Base-by-base conservation (phyloP, 495 filamentous ascomycete genomes). In the Haplographium delicatum region DNA sequence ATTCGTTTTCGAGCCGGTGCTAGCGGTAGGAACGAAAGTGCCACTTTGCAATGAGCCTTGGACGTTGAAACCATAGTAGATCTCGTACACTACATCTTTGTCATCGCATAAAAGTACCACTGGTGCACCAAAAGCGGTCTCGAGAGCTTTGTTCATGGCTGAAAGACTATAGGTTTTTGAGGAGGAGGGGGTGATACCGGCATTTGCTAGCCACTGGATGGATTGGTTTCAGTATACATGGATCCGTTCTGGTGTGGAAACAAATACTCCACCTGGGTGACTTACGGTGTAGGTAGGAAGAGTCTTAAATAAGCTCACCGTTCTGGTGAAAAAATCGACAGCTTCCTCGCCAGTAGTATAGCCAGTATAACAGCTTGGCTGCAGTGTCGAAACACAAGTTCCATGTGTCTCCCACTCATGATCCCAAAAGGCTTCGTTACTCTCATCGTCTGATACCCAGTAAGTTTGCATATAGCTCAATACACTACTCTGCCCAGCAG, bases 321-420 rank as follows among this genome's bases (percentile, higher is more conserved):
- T 59, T 24, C 58, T 57, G 47, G 67, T 53, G 61, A 78, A 76
- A 58, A 62, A 79, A 48, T 75, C 70, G 1, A 72, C 65, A 3
- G 69, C 67, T 50, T 78, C 74, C 28, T 74, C 68, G 27, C 63
- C 63, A 1, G 65, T 40, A 22, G 68, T 64, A 56, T 87, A 86
- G 25, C 74, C 66, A 6, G 67, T 68, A 56, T 87, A 89, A 67
- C 85, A 89, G n/a, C 65, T 65, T 0, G 85, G 72, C 20, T 79
- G 70, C 0, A 88, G 61, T 11, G 77, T 80, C 42, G 62, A 67
- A 46, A 80, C 66, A 58, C 77, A 80, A 7, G 76, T 79, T 13
- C 75, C 85, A 51, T 89, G 85, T 52, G 85, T 88, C 44, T 68
- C 70, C 85, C 85, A 89, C 58, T 88, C 84, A 49, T 89, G 84